Evolutionary conservation across 1,284 basidiomycete species (phyloP).

Genomic region (Cystobasidium pallidum): DNA sequence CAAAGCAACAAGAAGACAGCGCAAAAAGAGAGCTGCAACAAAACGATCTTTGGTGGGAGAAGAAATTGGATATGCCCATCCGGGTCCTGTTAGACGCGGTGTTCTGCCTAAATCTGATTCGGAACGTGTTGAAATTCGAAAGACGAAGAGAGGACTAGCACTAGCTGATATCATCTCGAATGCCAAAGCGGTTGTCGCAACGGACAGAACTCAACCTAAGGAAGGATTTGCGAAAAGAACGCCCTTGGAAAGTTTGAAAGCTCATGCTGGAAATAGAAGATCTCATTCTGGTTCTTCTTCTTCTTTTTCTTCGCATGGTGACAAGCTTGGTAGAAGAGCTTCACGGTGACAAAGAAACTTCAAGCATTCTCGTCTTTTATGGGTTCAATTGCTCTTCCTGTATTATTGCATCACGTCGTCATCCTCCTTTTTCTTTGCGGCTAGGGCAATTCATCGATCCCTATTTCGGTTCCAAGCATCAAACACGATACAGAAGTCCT

Average conservation of each 20-base stretch:
- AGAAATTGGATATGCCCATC: constrained; percentile 17
- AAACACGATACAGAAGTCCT: no score
- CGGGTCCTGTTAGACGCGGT: constrained; percentile 22
- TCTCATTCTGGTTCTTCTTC: constrained; percentile 3
- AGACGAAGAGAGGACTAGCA: not conserved
- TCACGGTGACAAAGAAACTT: not conserved
- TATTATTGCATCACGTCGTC: no score
- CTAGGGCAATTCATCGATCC: no score
- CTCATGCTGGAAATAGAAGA: constrained; percentile 22
- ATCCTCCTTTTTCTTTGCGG: not conserved
- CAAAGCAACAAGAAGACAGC: not conserved
- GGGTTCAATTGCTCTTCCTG: not conserved
- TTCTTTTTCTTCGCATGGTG: no score
- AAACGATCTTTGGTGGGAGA: not conserved
- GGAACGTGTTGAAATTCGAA: no score
- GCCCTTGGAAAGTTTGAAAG: constrained; percentile 29
- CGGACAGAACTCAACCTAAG: not conserved
- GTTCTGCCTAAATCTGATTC: no score
- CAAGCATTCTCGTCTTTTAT: not conserved
- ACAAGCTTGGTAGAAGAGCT: constrained; percentile 10
- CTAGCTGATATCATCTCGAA: constrained; percentile 3
- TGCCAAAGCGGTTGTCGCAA: not conserved
- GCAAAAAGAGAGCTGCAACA: not conserved
- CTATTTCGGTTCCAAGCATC: no score
- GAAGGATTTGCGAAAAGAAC: not conserved